These are phyloP conservation scores for Conidiobolus coronatus DNA, from an alignment of 371 early-diverging fungal species.

Conservation along the genomic window DNA sequence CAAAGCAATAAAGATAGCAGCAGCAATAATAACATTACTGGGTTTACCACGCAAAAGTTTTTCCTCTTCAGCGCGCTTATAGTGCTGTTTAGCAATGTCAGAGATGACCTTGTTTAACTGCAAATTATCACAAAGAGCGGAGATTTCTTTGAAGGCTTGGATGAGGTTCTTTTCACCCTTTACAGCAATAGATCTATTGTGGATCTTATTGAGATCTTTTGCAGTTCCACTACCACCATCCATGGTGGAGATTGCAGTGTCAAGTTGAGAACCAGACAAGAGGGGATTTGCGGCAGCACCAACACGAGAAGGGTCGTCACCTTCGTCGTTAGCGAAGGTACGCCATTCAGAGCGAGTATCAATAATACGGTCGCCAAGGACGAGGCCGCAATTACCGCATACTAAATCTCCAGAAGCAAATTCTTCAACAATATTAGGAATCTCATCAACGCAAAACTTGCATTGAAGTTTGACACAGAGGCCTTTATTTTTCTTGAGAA, in stretches of 20 bases:
- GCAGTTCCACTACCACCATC: slow-evolving; percentile 64
- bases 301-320: slow-evolving; percentile 97
- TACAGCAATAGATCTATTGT: slow-evolving; percentile 41
- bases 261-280: slow-evolving; percentile 69
- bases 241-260: slow-evolving; percentile 64
- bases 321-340: slow-evolving; percentile 89
- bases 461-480: slow-evolving; percentile 47
- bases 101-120: slow-evolving; percentile 64
- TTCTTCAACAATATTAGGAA: slow-evolving; percentile 96
- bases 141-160: slow-evolving; percentile 82
- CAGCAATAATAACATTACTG: slow-evolving; percentile 81
- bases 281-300: slow-evolving; percentile 87
- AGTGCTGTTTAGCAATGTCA: slow-evolving; percentile 90
- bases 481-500: slow-evolving; percentile 6
- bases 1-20: slow-evolving; percentile 95
- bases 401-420: slow-evolving; percentile 80
- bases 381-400: slow-evolving; percentile 94
- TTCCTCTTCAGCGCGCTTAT: slow-evolving; percentile 72
- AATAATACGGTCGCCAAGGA: slow-evolving; percentile 91
- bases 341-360: slow-evolving; percentile 99
- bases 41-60: slow-evolving; percentile 77
- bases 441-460: slow-evolving; percentile 51
- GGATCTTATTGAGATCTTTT: slow-evolving; percentile 46
- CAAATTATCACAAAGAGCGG: slow-evolving; percentile 76
- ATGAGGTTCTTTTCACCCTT: slow-evolving; percentile 63